A percentile compares a stretch with the other conserved stretches of the same genome.
Evolutionary conservation across 1,284 basidiomycete genomes (phyloP).

Genomic region (Ceratobasidium sp.): DNA sequence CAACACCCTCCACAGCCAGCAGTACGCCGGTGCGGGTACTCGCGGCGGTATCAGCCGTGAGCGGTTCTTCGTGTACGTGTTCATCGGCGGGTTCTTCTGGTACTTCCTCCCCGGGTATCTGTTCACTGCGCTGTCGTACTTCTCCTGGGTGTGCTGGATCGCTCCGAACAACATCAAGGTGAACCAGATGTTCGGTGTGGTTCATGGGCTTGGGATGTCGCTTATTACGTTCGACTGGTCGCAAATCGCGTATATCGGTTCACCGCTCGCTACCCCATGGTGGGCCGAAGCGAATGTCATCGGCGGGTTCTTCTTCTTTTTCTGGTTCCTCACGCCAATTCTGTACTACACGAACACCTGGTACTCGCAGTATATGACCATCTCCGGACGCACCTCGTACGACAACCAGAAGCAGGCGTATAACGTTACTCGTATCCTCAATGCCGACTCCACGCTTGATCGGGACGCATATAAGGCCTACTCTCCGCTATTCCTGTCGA

Average conservation of each 20-base stretch:
- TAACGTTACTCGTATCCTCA: constrained; percentile 74
- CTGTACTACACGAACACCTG: constrained; percentile 64
- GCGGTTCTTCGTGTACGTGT: constrained; percentile 78
- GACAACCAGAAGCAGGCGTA: constrained; percentile 75
- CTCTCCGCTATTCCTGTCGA: constrained; percentile 84
- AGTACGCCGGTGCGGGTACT: constrained; percentile 69
- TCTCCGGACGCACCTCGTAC: constrained; percentile 65
- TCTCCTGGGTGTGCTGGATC: constrained; percentile 84
- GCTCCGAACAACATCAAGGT: constrained; percentile 64
- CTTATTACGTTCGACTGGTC: constrained; percentile 67
- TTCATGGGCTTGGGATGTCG: constrained; percentile 57
- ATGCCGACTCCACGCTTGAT: constrained; percentile 67
- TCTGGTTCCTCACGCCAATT: constrained; percentile 78
- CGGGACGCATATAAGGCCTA: constrained; percentile 75
- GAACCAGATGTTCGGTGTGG: constrained; percentile 84
- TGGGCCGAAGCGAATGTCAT: constrained; percentile 80
- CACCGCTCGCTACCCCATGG: constrained; percentile 65
- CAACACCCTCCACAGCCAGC: constrained; percentile 74
- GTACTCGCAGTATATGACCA: constrained; percentile 62
- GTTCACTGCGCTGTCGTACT: constrained; percentile 71
- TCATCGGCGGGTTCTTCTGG: constrained; percentile 69
- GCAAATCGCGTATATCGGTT: constrained; percentile 62
- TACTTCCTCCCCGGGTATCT: constrained; percentile 81
- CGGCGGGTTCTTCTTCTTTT: constrained; percentile 80
- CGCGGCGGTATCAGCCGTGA: constrained; percentile 76